Conservation (phyloP, 345 rosid species). For the Combretum micranthum region DNA sequence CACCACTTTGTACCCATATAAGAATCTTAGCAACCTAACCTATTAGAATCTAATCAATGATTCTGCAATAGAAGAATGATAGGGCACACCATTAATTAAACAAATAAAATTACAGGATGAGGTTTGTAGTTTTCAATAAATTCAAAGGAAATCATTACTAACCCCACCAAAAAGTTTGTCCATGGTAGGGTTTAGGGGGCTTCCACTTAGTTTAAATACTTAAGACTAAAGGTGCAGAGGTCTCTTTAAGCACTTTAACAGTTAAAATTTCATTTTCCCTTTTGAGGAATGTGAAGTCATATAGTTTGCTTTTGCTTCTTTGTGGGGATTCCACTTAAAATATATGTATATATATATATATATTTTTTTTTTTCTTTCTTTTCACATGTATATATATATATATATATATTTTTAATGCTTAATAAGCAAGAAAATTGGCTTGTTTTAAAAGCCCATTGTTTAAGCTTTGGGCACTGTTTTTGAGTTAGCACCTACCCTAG, state of each 20-base stretch:
- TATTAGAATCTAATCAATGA: too few relatives aligned
- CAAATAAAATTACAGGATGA: neutral
- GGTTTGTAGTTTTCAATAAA: neutral
- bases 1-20: too few relatives aligned
- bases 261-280: conserved; percentile 5
- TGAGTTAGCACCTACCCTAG: conserved; percentile 5
- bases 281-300: conserved; percentile 17
- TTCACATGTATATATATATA: conserved; percentile 4
- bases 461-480: neutral
- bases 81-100: neutral
- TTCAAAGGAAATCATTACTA: conserved; percentile 2
- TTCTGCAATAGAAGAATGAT: too few relatives aligned
- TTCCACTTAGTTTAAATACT: conserved; percentile 7
- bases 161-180: conserved; percentile 7
- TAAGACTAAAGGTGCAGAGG: conserved; percentile 12
- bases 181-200: conserved; percentile 19
- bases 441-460: conserved; percentile 1
- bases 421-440: conserved; percentile 1
- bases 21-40: too few relatives aligned
- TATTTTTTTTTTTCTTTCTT: neutral
- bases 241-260: conserved; percentile 6
- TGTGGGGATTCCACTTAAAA: conserved; percentile 12
- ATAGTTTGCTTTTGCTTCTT: conserved; percentile 8
- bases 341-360: neutral
- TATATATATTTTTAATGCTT: neutral